Conservation (phyloP, 164 flowering plant genomes). For the Umbilicus rupestris region DNA sequence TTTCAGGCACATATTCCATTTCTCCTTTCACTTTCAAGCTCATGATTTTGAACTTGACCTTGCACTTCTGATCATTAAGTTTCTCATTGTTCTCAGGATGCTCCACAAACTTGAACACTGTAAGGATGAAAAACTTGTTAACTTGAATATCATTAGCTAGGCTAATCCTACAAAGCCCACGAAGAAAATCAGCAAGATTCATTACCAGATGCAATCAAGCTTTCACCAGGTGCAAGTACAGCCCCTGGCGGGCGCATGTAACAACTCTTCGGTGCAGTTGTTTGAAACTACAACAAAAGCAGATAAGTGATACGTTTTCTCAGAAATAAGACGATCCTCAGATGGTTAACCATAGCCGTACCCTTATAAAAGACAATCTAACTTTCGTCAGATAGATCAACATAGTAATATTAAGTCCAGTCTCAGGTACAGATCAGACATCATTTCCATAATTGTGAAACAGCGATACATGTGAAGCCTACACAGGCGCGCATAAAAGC, state of each 20-base stretch:
- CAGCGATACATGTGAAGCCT: neutral
- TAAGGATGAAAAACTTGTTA: neutral
- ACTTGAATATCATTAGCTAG: neutral
- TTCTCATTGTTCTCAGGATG: constrained; percentile 61
- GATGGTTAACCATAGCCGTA: neutral
- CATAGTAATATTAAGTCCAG: neutral
- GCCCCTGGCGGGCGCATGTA: constrained; percentile 51
- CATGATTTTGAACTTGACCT: constrained; percentile 68
- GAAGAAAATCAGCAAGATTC: neutral
- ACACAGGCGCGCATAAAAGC: neutral
- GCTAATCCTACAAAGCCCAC: neutral
- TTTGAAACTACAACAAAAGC: constrained; percentile 36
- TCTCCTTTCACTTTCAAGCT: constrained; percentile 59
- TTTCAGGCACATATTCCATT: constrained; percentile 56
- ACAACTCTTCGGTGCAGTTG: constrained; percentile 53
- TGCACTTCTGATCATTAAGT: constrained; percentile 48
- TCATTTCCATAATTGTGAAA: neutral
- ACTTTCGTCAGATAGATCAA: neutral
- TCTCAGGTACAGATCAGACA: neutral
- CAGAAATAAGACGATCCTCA: neutral
- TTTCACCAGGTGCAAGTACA: constrained; percentile 41
- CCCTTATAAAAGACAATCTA: neutral
- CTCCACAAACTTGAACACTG: constrained; percentile 77
- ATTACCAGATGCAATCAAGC: constrained; percentile 35
- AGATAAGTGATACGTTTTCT: neutral